Percentiles rank a stretch among this genome's conserved stretches.
These are phyloP conservation scores for Galerina marginata DNA, from an alignment of 768 basidiomycete genomes.

Conservation along the genomic window DNA sequence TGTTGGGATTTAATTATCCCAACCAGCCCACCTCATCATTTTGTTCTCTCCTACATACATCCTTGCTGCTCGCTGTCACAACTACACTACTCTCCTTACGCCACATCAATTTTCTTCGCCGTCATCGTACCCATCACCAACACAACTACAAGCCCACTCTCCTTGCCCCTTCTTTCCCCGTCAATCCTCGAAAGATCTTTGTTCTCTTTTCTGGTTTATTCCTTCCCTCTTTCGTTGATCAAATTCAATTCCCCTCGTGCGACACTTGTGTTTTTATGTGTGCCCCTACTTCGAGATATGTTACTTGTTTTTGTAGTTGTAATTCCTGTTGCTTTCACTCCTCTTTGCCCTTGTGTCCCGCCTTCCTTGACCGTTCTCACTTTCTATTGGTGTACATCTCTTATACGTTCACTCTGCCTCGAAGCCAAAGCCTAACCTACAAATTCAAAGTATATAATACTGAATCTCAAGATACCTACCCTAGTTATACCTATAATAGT, in stretches of 20 bases:
- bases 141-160: constrained; percentile 1
- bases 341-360: not conserved
- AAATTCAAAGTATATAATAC: constrained; percentile 30
- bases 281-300: constrained; percentile 6
- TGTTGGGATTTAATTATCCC: no score
- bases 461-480: constrained; percentile 21
- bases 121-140: not conserved
- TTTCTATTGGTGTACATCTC: constrained; percentile 15
- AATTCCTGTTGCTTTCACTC: constrained; percentile 6
- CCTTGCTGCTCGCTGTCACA: no score
- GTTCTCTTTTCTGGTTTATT: constrained; percentile 1
- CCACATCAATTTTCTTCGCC: not conserved
- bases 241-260: not conserved
- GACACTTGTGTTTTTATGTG: constrained; percentile 8
- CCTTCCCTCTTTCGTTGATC: constrained; percentile 3
- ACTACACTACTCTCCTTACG: not conserved
- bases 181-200: not conserved
- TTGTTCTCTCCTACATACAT: no score
- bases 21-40: no score
- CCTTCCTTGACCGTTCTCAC: not conserved
- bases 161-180: not conserved
- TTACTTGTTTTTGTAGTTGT: constrained; percentile 19
- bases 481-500: constrained; percentile 23
- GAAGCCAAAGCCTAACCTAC: constrained; percentile 19
- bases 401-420: constrained; percentile 10